Evolutionary conservation across 805 yeast genomes (phyloP).

Genomic region (Nakazawaea ishiwadae): DNA sequence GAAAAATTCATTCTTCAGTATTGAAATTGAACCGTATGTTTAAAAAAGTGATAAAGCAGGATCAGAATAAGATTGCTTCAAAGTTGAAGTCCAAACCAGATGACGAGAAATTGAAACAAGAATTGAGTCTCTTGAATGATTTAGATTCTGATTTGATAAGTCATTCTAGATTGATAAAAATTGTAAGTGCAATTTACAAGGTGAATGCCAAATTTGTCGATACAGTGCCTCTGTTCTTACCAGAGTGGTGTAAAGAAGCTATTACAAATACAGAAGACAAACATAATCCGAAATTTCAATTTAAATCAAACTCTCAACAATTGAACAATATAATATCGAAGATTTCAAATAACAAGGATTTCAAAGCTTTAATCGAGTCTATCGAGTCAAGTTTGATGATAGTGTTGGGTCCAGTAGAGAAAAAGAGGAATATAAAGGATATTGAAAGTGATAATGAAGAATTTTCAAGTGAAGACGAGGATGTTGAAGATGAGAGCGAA

Average conservation of each 20-base stretch:
- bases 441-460: constrained; percentile 22
- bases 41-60: constrained; percentile 20
- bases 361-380: constrained; percentile 27
- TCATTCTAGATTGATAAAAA: constrained; percentile 15
- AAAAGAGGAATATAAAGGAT: constrained; percentile 15
- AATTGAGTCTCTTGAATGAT: constrained; percentile 13
- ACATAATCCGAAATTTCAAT: constrained; percentile 44
- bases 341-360: constrained; percentile 38
- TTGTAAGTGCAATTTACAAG: constrained; percentile 22
- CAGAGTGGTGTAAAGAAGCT: constrained; percentile 25
- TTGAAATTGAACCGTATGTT: constrained; percentile 37
- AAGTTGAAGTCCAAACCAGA: constrained; percentile 16
- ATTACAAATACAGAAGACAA: constrained; percentile 25
- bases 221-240: constrained; percentile 33
- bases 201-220: constrained; percentile 23
- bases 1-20: constrained; percentile 43
- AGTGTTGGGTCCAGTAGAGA: constrained; percentile 24
- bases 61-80: constrained; percentile 4
- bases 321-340: constrained; percentile 44
- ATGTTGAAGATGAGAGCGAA: constrained; percentile 17
- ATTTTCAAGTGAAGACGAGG: constrained; percentile 22
- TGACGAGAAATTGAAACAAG: constrained; percentile 16
- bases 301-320: constrained; percentile 33
- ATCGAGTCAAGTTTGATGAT: constrained; percentile 22
- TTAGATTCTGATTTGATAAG: constrained; percentile 10